phyloP scores from a whole-genome alignment of 202 grass and related monocot species.

The Miscanthus sacchariflorus region DNA sequence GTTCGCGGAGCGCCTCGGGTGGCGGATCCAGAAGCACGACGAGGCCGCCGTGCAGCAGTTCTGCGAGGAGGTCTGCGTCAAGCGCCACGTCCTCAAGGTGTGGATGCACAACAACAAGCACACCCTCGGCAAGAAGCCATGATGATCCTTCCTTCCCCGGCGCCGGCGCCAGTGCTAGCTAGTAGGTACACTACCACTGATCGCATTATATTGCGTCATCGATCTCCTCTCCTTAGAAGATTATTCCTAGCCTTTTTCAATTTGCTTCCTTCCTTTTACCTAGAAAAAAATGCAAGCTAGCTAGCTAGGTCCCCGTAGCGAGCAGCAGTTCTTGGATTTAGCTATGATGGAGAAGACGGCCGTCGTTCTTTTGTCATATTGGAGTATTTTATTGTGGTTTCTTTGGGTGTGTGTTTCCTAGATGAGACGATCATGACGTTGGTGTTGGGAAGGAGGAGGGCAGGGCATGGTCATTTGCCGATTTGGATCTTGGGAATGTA shows the following conservation, averaged over 20 bases:
- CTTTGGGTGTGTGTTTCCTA: slow-evolving; percentile 36
- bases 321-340: slow-evolving; percentile 41
- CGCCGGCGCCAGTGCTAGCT: not conserved
- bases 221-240: slow-evolving; percentile 3
- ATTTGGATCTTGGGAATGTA: slow-evolving; percentile 62
- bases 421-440: slow-evolving; percentile 48
- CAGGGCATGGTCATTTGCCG: slow-evolving; percentile 50
- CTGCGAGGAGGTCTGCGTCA: slow-evolving; percentile 77
- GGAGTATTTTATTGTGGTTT: slow-evolving; percentile 11
- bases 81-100: slow-evolving; percentile 93
- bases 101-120: slow-evolving; percentile 99
- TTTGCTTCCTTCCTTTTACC: not conserved
- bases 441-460: slow-evolving; percentile 55
- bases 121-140: slow-evolving; percentile 84
- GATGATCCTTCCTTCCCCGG: not conserved
- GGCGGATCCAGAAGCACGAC: slow-evolving; percentile 98
- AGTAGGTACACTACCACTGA: slow-evolving; percentile 18
- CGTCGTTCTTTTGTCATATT: not conserved
- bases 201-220: slow-evolving; percentile 32
- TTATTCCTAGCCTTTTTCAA: not conserved
- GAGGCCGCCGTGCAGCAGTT: slow-evolving; percentile 92
- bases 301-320: slow-evolving; percentile 25
- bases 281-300: slow-evolving; percentile 10
- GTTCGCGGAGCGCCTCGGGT: slow-evolving; percentile 80
- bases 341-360: slow-evolving; percentile 25